These are phyloP conservation scores for Tetrahymena thermophila DNA, from an alignment of 73 alveolate genomes.

Conservation along the genomic window DNA sequence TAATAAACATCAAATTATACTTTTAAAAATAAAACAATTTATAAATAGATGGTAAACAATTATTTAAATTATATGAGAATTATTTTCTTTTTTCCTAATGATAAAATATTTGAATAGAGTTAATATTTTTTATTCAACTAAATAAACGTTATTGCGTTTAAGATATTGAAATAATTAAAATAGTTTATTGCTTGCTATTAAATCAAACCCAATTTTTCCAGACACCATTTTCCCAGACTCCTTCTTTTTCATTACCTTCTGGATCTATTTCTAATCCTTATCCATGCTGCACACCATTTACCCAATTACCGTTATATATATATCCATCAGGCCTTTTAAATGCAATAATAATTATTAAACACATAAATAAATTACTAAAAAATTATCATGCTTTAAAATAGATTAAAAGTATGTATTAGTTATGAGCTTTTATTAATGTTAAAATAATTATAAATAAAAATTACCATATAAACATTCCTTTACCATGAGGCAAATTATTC, in stretches of 20 bases:
- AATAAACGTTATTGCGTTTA: not conserved
- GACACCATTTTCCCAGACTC: conserved; percentile 25
- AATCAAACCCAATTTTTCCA: conserved; percentile 24
- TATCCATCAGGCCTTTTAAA: conserved; percentile 35
- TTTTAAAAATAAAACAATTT: not conserved
- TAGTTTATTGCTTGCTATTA: not conserved
- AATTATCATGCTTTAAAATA: too few species aligned
- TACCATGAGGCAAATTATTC: conserved; percentile 26
- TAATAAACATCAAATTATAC: not conserved
- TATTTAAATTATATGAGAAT: too few species aligned
- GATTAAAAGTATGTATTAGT: too few species aligned
- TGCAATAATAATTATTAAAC: not conserved
- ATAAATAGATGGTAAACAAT: too few species aligned
- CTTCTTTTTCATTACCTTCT: conserved; percentile 44
- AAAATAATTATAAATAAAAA: too few species aligned
- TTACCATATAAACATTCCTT: conserved; percentile 42
- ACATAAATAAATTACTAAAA: not conserved
- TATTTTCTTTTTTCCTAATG: too few species aligned
- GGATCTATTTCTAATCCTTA: conserved; percentile 24
- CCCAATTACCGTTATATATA: conserved; percentile 36
- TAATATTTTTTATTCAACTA: not conserved
- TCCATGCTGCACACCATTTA: conserved; percentile 18
- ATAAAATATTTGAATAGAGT: too few species aligned
- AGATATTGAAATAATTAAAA: not conserved
- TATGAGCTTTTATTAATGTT: too few species aligned